Evolutionary conservation across 208 protist genomes (phyloP).

Genomic region (Leishmania amazonensis): DNA sequence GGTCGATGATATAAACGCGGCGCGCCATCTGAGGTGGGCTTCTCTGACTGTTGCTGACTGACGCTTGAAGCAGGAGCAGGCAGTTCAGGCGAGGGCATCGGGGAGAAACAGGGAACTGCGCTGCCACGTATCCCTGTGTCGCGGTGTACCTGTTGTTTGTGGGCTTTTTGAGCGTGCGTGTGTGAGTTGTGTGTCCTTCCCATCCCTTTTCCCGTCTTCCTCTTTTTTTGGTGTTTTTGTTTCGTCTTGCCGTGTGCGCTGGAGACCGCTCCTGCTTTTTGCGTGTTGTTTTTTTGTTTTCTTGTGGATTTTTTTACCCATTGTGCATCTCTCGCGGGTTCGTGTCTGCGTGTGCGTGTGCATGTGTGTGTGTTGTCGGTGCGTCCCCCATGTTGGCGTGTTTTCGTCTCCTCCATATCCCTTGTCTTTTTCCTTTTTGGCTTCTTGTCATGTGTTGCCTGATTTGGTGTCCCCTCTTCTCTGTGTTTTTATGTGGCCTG

Average conservation of each 20-base stretch:
- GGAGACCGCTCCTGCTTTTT: slow-evolving; percentile 3
- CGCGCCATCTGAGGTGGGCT: background rate
- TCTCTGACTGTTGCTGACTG: background rate
- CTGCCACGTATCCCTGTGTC: background rate
- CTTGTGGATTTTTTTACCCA: background rate
- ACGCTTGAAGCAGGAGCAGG: background rate
- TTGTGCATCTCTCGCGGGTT: background rate
- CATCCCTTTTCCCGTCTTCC: slow-evolving; percentile 3
- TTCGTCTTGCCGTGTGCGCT: background rate
- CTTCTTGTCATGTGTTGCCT: background rate
- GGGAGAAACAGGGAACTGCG: background rate
- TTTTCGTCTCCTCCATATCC: background rate
- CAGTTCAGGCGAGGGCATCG: background rate
- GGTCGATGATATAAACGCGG: no score
- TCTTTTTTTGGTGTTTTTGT: background rate
- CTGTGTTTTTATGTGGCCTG: background rate
- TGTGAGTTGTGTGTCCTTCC: background rate
- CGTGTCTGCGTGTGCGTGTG: slow-evolving; percentile 12
- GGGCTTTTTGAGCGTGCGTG: background rate
- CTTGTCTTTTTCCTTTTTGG: background rate
- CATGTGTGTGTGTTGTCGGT: background rate
- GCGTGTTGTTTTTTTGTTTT: slow-evolving; percentile 8
- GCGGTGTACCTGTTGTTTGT: slow-evolving; percentile 11
- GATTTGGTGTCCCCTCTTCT: background rate
- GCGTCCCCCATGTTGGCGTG: background rate